Conservation (phyloP, 176 grass and related monocot genomes). For the Aegilops longissima region DNA sequence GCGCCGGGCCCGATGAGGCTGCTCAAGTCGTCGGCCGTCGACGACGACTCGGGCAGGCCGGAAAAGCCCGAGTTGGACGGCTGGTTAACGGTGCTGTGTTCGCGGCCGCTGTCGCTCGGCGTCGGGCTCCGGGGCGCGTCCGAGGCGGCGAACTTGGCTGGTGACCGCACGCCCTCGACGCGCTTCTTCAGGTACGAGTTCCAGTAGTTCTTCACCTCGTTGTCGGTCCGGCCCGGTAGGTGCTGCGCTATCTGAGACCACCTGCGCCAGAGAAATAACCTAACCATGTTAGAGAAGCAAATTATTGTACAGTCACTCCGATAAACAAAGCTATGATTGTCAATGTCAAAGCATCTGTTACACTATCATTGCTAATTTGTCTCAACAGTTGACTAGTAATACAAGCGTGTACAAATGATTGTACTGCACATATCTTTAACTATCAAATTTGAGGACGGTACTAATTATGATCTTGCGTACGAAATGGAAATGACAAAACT, state of each 20-base stretch:
- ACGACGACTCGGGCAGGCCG: slow-evolving; percentile 33
- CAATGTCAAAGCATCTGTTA: neutral
- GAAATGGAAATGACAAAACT: neutral
- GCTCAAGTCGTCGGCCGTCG: slow-evolving; percentile 39
- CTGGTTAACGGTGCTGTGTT: neutral
- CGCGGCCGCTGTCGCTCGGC: slow-evolving; percentile 14
- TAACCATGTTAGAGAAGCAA: neutral
- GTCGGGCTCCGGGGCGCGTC: slow-evolving; percentile 21
- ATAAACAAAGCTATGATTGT: slow-evolving; percentile 10
- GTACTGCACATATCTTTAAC: neutral
- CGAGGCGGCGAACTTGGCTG: slow-evolving; percentile 20
- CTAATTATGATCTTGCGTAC: too few species aligned
- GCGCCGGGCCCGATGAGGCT: neutral
- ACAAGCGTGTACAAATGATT: slow-evolving; percentile 10
- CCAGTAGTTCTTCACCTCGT: slow-evolving; percentile 98
- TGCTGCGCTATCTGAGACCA: slow-evolving; percentile 86
- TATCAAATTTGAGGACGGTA: neutral
- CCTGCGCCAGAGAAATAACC: slow-evolving; percentile 28
- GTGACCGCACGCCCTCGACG: slow-evolving; percentile 29
- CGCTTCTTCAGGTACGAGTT: slow-evolving; percentile 96
- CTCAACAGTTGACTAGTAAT: slow-evolving; percentile 10
- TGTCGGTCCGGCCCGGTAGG: slow-evolving; percentile 83
- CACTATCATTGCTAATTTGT: neutral
- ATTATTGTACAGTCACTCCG: neutral
- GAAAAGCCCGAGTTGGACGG: slow-evolving; percentile 38